Evolutionary conservation across 2,329 filamentous ascomycete species (phyloP).

Genomic region (Microdochium trichocladiopsis): DNA sequence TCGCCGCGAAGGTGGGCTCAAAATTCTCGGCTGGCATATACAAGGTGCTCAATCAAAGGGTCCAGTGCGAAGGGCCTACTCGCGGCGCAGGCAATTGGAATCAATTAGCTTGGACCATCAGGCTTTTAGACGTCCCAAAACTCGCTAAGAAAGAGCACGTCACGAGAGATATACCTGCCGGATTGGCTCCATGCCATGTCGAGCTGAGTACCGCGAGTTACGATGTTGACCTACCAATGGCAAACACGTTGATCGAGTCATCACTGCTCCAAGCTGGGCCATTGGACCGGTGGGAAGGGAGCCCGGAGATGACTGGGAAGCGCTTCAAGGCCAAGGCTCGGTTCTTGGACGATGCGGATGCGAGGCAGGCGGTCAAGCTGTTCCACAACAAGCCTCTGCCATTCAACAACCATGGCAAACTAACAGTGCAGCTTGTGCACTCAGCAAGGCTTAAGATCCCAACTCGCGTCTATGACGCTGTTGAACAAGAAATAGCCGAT

Average conservation of each 20-base stretch:
- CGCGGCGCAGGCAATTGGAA: conserved; percentile 1
- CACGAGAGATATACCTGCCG: conserved; percentile 6
- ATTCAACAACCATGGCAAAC: conserved; percentile 19
- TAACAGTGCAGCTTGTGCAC: conserved; percentile 28
- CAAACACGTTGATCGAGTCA: conserved; percentile 15
- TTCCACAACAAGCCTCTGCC: conserved; percentile 22
- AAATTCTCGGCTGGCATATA: conserved; percentile 14
- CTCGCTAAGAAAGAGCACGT: conserved; percentile 9
- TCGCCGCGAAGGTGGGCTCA: conserved; percentile 11
- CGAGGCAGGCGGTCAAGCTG: conserved; percentile 19
- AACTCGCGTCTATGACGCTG: conserved; percentile 20
- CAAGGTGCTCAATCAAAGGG: conserved; percentile 11
- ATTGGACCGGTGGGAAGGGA: conserved; percentile 25
- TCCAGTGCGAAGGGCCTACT: conserved; percentile 5
- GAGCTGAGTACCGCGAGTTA: conserved; percentile 14
- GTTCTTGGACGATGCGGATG: conserved; percentile 29
- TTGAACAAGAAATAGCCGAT: conserved; percentile 18
- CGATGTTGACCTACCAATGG: conserved; percentile 9
- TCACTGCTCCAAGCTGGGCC: conserved; percentile 21
- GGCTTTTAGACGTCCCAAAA: conserved; percentile 13
- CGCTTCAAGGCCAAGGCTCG: conserved; percentile 29
- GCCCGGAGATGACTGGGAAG: conserved; percentile 15
- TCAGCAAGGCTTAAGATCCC: conserved; percentile 30
- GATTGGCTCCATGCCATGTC: conserved; percentile 10
- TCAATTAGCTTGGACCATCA: conserved; percentile 12